Evolutionary conservation across 164 flowering plant genomes (phyloP).

Genomic region (Hamamelis virginiana): DNA sequence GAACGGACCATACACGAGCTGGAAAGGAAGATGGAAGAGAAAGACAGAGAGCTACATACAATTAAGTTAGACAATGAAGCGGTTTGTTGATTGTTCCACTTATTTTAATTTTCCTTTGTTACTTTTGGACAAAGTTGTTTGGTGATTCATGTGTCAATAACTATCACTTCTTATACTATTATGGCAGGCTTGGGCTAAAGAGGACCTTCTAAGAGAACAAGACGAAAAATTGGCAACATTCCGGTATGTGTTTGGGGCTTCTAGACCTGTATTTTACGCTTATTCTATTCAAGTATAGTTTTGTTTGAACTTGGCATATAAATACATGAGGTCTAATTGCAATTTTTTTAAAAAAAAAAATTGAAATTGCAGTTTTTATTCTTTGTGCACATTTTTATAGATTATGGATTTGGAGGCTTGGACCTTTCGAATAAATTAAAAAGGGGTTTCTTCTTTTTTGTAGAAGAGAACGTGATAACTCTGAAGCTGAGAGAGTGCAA

Average conservation of each 20-base stretch:
- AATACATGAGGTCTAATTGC: not conserved
- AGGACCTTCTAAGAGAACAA: slow-evolving; percentile 88
- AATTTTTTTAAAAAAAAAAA: not conserved
- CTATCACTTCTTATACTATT: not conserved
- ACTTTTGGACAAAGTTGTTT: not conserved
- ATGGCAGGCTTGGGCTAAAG: slow-evolving; percentile 92
- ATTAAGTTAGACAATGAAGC: slow-evolving; percentile 80
- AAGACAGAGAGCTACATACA: slow-evolving; percentile 80
- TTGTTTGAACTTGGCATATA: too few relatives aligned
- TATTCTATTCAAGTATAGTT: too few relatives aligned
- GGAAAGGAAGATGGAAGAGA: slow-evolving; percentile 77
- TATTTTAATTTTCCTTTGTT: not conserved
- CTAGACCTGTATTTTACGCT: not conserved
- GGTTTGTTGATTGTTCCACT: slow-evolving; percentile 42
- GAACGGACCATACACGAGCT: slow-evolving; percentile 59
- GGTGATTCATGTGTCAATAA: not conserved
- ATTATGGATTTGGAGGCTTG: slow-evolving; percentile 1
- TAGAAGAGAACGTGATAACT: slow-evolving; percentile 91
- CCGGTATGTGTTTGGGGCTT: slow-evolving; percentile 40
- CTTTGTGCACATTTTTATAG: not conserved
- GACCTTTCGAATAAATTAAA: not conserved
- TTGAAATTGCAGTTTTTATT: not conserved
- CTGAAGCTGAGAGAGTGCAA: slow-evolving; percentile 86
- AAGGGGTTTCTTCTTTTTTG: slow-evolving; percentile 11
- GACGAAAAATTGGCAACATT: slow-evolving; percentile 77